Percentiles rank a stretch among this genome's conserved stretches.
Evolutionary conservation across 2,329 filamentous ascomycete species (phyloP).

Genomic region (Cytospora piceae): DNA sequence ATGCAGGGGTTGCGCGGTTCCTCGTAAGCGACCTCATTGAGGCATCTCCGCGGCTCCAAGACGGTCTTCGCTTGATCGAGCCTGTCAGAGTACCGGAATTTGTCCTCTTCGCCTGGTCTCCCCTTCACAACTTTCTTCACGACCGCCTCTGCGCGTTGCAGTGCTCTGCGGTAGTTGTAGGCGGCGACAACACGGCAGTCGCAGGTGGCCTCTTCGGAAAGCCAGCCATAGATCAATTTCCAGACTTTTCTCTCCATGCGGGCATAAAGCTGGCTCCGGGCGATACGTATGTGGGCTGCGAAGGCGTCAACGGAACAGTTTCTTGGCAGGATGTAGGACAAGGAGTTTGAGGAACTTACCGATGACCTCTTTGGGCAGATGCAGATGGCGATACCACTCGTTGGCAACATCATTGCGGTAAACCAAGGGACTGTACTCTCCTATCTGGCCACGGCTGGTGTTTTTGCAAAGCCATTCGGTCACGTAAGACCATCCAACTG

Average conservation of each 20-base stretch:
- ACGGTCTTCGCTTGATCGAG: background rate
- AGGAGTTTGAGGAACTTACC: background rate
- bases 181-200: slow-evolving; percentile 6
- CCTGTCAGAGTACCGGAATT: background rate
- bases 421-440: background rate
- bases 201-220: background rate
- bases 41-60: background rate
- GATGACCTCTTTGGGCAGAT: background rate
- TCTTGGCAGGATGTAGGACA: rapidly evolving
- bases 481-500: background rate
- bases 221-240: background rate
- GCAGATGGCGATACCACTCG: slow-evolving; percentile 5
- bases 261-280: background rate
- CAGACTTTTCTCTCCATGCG: background rate
- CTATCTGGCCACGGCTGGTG: slow-evolving; percentile 2
- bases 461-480: slow-evolving; percentile 7
- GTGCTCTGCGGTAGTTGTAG: slow-evolving; percentile 11
- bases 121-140: background rate
- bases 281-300: background rate
- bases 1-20: slow-evolving; percentile 5
- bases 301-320: background rate
- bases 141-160: background rate
- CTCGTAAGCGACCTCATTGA: background rate
- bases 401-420: background rate
- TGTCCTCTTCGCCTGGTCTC: too few species aligned